phyloP scores from a whole-genome alignment of 2,329 filamentous ascomycete genomes.

The Clonostachys sp. region DNA sequence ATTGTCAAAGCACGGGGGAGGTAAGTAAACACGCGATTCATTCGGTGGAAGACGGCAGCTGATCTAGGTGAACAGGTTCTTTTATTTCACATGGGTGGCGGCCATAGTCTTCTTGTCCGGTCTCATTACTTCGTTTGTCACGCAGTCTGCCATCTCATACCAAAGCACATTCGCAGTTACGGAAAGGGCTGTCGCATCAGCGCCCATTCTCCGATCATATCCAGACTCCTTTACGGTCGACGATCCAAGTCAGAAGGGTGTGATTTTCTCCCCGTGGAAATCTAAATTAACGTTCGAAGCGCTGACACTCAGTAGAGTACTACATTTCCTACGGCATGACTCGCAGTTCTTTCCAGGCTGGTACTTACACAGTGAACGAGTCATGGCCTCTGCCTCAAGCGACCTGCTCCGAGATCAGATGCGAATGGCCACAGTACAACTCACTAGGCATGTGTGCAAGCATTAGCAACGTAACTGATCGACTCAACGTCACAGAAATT shows the following conservation, averaged over 20 bases:
- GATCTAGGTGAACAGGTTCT: neutral
- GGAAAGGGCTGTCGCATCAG: neutral
- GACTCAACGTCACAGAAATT: neutral
- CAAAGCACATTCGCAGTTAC: neutral
- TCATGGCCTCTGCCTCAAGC: slow-evolving; percentile 1
- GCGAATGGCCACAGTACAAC: slow-evolving; percentile 1
- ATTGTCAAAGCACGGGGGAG: slow-evolving; percentile 1
- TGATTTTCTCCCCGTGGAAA: too few relatives aligned
- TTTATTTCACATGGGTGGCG: neutral
- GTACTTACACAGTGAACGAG: neutral
- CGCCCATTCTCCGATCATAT: too few relatives aligned
- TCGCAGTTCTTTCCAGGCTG: slow-evolving; percentile 1
- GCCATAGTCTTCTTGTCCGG: slow-evolving; percentile 5
- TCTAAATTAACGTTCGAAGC: too few relatives aligned
- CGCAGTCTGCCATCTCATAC: slow-evolving; percentile 8
- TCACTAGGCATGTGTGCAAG: slow-evolving; percentile 2
- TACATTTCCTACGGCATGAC: neutral
- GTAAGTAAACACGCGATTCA: neutral
- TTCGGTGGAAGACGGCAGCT: neutral
- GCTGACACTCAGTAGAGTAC: too few relatives aligned
- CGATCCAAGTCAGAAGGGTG: too few relatives aligned
- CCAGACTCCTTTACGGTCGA: too few relatives aligned
- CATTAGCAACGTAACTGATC: slow-evolving; percentile 2
- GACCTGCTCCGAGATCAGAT: slow-evolving; percentile 1
- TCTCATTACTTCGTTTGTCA: slow-evolving; percentile 6